Conservation (phyloP, 78 protist species). For the Trichosphaerium sp. region DNA sequence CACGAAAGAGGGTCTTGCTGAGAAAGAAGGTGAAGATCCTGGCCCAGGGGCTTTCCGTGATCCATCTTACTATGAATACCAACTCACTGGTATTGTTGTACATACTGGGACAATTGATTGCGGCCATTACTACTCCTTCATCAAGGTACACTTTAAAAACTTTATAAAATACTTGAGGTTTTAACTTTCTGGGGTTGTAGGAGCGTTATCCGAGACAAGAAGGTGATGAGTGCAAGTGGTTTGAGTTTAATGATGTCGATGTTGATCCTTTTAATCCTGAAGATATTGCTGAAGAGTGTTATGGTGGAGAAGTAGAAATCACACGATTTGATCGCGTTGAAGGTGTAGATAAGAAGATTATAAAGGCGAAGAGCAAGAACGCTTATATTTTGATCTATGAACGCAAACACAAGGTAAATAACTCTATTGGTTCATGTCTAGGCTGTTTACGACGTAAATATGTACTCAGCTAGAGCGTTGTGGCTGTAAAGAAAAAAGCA, state of each 20-base stretch:
- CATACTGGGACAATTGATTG: constrained; percentile 83
- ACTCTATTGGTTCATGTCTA: background rate
- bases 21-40: constrained; percentile 1
- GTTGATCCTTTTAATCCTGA: constrained; percentile 55
- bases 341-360: too few relatives aligned
- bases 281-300: constrained; percentile 46
- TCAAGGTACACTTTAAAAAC: constrained; percentile 1
- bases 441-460: too few relatives aligned
- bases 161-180: too few relatives aligned
- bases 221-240: constrained; percentile 52
- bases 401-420: background rate
- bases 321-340: too few relatives aligned
- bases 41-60: background rate
- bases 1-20: constrained; percentile 40
- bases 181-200: too few relatives aligned
- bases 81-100: constrained; percentile 71
- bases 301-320: constrained; percentile 68
- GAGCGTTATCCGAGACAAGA: too few relatives aligned
- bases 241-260: constrained; percentile 67
- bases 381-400: constrained; percentile 85
- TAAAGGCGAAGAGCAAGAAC: too few relatives aligned
- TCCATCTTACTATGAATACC: constrained; percentile 25
- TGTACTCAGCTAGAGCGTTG: too few relatives aligned
- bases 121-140: constrained; percentile 79
- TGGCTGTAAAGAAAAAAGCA: too few relatives aligned